Evolutionary conservation across 495 filamentous ascomycete species (phyloP), one percentile per base, ranked within the genome.

Genomic region (Neurospora sp.): DNA sequence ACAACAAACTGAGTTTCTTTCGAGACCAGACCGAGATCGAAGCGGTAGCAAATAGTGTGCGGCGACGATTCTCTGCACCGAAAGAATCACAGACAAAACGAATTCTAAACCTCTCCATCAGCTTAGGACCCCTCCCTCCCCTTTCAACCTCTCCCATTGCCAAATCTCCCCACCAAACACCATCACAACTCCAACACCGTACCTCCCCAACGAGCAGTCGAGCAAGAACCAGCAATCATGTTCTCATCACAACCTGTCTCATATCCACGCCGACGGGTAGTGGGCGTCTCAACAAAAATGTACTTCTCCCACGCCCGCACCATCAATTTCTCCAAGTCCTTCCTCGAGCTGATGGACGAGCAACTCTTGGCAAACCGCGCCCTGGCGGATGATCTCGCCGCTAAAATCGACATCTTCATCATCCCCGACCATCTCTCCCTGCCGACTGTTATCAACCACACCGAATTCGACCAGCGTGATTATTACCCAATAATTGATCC

Each of bases 211-310:
- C 35, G 12, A 2, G 4, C 2, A 61, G 12, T 35, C 45, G 16
- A 45, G 39, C 16, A 61, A 47, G 9, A 22, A 42, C 1, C 65
- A 12, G 12, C 2, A 37, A 14, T 44, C 3, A 73, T 71, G 69
- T 18, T 44, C 73, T 73, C 80, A 65, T 77, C 38, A 65, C 74
- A 12, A 69, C 82, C n/a, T 81, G 84, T 59, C 82, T 86, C 65
- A 72, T 81, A 16, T 82, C 20, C 2, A 0, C 87, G 86, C n/a
- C 84, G 87, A 73, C 91, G 88, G 72, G 85, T 94, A 70, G 86
- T 96, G 69, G 91, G 92, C 78, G 89, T 94, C 79, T 92, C 89
- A 70, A 87, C 92, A 31, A 95, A 96, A 78, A 92, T 94, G 89
- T 95, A 95, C 85, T 94, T 94, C 81, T 87, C 87, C 81, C 86